Evolutionary conservation across 2,329 filamentous ascomycete genomes (phyloP).

Genomic region (Microsporum ferrugineum): DNA sequence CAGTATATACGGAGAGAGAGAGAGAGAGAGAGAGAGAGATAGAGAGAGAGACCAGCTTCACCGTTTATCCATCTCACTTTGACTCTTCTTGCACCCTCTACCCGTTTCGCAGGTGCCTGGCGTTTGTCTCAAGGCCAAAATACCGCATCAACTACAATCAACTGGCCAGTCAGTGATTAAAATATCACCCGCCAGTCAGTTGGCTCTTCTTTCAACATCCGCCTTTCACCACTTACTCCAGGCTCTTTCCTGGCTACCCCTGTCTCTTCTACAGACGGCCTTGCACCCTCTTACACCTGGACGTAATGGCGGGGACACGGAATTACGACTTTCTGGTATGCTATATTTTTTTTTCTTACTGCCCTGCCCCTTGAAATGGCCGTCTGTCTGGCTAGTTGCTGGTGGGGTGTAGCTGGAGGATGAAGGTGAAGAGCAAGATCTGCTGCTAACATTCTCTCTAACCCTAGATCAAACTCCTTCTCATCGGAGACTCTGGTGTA

Average conservation of each 20-base stretch:
- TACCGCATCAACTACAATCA: no score
- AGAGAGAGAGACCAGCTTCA: not conserved
- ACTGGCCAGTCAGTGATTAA: not conserved
- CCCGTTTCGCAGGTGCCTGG: not conserved
- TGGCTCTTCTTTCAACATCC: not conserved
- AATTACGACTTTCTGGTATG: constrained; percentile 98
- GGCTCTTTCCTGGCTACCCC: not conserved
- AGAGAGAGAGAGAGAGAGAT: not conserved
- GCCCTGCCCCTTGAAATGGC: not conserved
- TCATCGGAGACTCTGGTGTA: constrained; percentile 93
- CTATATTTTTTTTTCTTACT: constrained; percentile 11
- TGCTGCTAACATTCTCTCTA: not conserved
- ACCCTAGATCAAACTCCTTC: constrained; percentile 78
- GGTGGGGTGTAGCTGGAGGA: not conserved
- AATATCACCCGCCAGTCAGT: not conserved
- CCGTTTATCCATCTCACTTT: not conserved
- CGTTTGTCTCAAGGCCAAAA: not conserved
- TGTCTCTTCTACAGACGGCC: not conserved
- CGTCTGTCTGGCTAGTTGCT: not conserved
- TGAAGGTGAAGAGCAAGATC: not conserved
- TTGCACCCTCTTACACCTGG: not conserved
- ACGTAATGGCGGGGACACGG: constrained; percentile 78
- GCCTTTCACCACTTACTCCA: not conserved
- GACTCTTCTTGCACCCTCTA: not conserved
- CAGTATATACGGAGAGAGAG: not conserved